Conservation (phyloP, 2,329 filamentous ascomycete species). For the Penicillium nordicum region DNA sequence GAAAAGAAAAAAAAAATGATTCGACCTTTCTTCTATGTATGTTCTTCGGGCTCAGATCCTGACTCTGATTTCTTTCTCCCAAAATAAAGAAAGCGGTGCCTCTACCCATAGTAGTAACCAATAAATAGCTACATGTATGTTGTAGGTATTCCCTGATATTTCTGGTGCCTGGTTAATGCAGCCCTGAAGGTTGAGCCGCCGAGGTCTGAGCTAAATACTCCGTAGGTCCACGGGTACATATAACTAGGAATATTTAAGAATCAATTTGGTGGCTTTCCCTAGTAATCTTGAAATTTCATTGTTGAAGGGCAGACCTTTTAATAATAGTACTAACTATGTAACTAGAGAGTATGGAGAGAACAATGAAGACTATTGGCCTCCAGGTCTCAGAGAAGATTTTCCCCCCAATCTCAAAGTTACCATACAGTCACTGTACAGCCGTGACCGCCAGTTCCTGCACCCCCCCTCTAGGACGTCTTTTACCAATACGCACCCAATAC, state of each 20-base stretch:
- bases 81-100: neutral
- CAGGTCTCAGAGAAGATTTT: neutral
- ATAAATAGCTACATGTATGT: neutral
- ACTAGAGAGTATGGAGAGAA: neutral
- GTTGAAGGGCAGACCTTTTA: neutral
- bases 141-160: neutral
- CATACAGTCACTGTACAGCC: constrained; percentile 3
- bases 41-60: neutral
- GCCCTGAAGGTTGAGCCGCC: neutral
- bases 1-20: neutral
- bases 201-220: neutral
- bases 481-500: constrained; percentile 25
- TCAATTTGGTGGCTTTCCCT: neutral
- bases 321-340: neutral
- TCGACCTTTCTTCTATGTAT: neutral
- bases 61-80: neutral
- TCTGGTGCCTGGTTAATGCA: constrained; percentile 1
- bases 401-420: constrained; percentile 3
- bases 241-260: neutral
- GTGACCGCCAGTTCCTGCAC: constrained; percentile 10
- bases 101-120: neutral
- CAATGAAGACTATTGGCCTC: neutral
- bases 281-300: neutral
- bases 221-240: neutral
- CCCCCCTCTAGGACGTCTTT: neutral